These are phyloP conservation scores for Megacollybia platyphylla DNA, from an alignment of 1,284 basidiomycete genomes.

Conservation along the genomic window DNA sequence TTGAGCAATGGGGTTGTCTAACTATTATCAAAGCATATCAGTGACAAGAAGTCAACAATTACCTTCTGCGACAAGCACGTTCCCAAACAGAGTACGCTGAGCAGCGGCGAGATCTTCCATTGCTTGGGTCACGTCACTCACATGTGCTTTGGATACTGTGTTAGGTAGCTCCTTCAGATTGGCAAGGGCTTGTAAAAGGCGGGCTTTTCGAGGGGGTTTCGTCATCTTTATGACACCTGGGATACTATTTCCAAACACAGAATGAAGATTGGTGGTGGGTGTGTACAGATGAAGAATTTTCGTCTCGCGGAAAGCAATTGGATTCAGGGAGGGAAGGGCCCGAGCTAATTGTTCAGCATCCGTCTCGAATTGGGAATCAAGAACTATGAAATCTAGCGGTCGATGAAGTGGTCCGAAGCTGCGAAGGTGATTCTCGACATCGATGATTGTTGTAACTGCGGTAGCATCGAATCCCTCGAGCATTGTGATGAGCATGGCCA, in stretches of 20 bases:
- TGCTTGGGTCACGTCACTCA: constrained; percentile 23
- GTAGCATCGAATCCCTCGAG: constrained; percentile 39
- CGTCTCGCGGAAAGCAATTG: constrained; percentile 30
- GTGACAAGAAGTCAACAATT: constrained; percentile 4
- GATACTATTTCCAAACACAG: constrained; percentile 33
- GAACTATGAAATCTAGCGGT: constrained; percentile 47
- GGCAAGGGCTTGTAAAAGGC: constrained; percentile 50
- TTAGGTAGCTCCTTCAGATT: constrained; percentile 41
- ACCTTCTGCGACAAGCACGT: constrained; percentile 62
- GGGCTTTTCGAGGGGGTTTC: constrained; percentile 49
- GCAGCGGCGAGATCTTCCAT: constrained; percentile 30
- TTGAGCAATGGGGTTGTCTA: constrained; percentile 59
- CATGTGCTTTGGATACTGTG: constrained; percentile 21
- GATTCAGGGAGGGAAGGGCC: constrained; percentile 26
- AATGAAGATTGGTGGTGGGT: constrained; percentile 42
- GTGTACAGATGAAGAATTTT: constrained; percentile 62
- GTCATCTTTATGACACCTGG: constrained; percentile 55
- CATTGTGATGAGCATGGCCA: constrained; percentile 41
- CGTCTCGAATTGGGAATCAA: constrained; percentile 52
- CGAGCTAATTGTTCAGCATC: constrained; percentile 40
- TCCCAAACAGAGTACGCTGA: constrained; percentile 46
- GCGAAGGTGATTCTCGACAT: constrained; percentile 28
- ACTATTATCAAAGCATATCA: not conserved
- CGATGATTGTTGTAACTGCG: constrained; percentile 27
- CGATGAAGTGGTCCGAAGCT: constrained; percentile 17